A percentile compares a stretch with the other conserved stretches of the same genome.
Evolutionary conservation across 352 stramenopile genomes (phyloP).

Genomic region (Phytopythium helicoides): DNA sequence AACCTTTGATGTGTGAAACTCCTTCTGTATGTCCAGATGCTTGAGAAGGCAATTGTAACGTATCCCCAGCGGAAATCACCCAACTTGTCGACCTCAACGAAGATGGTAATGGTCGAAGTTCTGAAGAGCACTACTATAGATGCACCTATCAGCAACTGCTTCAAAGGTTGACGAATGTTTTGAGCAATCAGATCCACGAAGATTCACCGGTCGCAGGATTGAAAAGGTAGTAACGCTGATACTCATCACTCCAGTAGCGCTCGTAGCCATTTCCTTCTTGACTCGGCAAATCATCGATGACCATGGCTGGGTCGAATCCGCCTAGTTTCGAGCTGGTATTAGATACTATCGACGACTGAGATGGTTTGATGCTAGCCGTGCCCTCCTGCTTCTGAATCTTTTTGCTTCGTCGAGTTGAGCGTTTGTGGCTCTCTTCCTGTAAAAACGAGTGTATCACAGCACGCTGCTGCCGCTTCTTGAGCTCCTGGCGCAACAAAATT

Average conservation of each 20-base stretch:
- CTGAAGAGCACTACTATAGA: too few relatives aligned
- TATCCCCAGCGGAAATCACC: too few relatives aligned
- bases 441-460: slow-evolving; percentile 53
- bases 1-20: too few relatives aligned
- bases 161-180: slow-evolving; percentile 15
- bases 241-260: slow-evolving; percentile 64
- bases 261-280: slow-evolving; percentile 15
- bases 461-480: slow-evolving; percentile 46
- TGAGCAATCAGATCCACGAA: slow-evolving; percentile 33
- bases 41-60: too few relatives aligned
- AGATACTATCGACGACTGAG: too few relatives aligned
- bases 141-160: too few relatives aligned
- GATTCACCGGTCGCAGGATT: slow-evolving; percentile 42
- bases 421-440: slow-evolving; percentile 32
- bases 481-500: slow-evolving; percentile 42
- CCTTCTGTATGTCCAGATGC: too few relatives aligned
- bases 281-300: not conserved
- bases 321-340: not conserved
- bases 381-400: not conserved
- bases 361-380: too few relatives aligned
- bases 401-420: slow-evolving; percentile 17
- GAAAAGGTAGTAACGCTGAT: slow-evolving; percentile 47
- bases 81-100: too few relatives aligned
- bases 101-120: too few relatives aligned
- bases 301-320: not conserved